Conservation (phyloP, 2,329 filamentous ascomycete species). For the Trichophyton schoenleinii region DNA sequence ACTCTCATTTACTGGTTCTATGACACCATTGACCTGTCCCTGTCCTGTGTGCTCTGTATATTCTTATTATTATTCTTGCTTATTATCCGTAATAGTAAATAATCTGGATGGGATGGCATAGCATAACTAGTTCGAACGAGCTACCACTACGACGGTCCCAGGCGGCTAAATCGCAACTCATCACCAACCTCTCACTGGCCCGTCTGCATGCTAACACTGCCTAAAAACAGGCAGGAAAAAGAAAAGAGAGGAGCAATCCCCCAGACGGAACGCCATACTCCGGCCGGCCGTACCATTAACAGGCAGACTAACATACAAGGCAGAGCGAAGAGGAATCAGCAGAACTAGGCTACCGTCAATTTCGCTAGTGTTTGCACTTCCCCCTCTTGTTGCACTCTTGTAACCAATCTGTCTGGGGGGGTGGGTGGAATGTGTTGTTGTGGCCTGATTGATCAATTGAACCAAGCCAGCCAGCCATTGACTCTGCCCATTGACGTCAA, state of each 20-base stretch:
- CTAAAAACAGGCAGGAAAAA: background rate
- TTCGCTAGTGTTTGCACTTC: background rate
- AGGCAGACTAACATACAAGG: too few species aligned
- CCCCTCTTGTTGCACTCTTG: background rate
- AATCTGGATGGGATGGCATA: background rate
- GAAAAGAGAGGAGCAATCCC: background rate
- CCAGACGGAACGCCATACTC: constrained; percentile 1
- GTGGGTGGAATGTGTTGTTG: background rate
- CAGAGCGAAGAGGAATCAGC: too few species aligned
- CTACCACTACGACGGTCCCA: background rate
- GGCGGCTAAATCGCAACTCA: background rate
- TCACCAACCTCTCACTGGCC: background rate
- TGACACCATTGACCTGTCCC: background rate
- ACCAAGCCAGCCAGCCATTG: background rate
- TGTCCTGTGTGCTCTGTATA: background rate
- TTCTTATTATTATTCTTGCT: too few species aligned
- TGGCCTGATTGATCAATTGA: constrained; percentile 1
- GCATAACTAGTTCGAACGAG: background rate
- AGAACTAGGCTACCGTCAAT: background rate
- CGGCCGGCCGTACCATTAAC: background rate
- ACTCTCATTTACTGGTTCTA: background rate
- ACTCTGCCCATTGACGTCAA: background rate
- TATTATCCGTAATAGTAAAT: too few species aligned
- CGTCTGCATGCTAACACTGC: background rate
- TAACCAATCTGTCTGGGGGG: background rate